Base-by-base conservation (phyloP, 352 stramenopile species). In the Phytophthora palmivora region DNA sequence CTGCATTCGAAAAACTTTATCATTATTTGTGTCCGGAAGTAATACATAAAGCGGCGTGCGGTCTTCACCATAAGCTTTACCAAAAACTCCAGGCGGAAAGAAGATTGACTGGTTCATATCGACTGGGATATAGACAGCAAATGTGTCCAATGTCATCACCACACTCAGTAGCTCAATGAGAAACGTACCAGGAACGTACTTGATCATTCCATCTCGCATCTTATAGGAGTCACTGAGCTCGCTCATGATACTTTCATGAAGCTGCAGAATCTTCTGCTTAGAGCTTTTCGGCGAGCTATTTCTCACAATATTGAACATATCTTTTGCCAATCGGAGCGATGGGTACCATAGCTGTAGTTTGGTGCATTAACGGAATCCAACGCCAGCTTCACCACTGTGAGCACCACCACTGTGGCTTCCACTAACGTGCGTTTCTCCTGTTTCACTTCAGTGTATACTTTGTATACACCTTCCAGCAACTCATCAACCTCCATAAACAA, bases 401-500 rank as follows among this genome's bases (percentile, higher is more conserved):
- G n/a, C n/a, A n/a, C n/a, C 10, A 66, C 55, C 15, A 66, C 55
- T 1, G 67, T 70, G 15, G 71, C 67, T 15, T 79, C 71, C 15
- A 79, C 22, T 36, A 79, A 32, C 49, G 67, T 76, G 21, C 67
- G 67, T 18, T 58, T 18, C 50, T 74, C 49, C 6, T 37, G 33
- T 42, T 76, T 74, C 39, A 79, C 67, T 8, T 70, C 54, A 15
- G 32, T 14, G 21, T 70, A 70, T n/a, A 56, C 49, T 2, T 21
- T 51, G 21, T 66, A 63, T 10, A 73, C 70, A 0, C 32, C 58
- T 14, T 65, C 42, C 14, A 46, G 49, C 6, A 67, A 19, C 28
- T 61, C 58, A 28, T 71, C 5, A 74, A 32, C 50, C n/a, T 79
- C 67, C 32, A 79, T 47, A n/a, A 74, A 53, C 21, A 72, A 62